A percentile compares a stretch with the other conserved stretches of the same genome.
Conservation (phyloP, 179 eudicot species). For the Sideroxylon spinosum region DNA sequence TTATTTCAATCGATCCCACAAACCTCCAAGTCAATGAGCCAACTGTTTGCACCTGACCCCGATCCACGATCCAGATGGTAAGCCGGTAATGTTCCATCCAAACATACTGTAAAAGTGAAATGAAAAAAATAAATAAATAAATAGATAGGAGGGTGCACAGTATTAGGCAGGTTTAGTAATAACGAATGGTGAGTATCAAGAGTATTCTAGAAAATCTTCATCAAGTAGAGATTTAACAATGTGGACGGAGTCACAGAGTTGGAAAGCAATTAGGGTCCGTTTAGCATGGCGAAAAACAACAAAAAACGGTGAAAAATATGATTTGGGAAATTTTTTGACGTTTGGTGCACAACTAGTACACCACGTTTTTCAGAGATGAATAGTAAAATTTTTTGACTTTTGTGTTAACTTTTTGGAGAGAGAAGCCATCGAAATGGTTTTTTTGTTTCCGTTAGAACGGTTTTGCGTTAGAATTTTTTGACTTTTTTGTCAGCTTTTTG, state of each 20-base stretch:
- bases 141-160: neutral
- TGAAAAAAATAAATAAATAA: neutral
- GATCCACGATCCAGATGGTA: constrained; percentile 79
- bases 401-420: no score
- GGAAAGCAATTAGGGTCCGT: neutral
- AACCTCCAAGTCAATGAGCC: constrained; percentile 91
- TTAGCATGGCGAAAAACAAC: no score
- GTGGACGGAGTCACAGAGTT: neutral
- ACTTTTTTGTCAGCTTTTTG: no score
- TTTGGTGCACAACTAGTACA: no score
- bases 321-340: no score
- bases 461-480: no score
- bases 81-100: constrained; percentile 89
- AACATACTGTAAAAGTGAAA: constrained; percentile 58
- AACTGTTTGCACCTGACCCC: constrained; percentile 85
- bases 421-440: no score
- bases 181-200: neutral
- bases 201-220: neutral
- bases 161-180: neutral
- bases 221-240: neutral
- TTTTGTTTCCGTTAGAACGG: no score
- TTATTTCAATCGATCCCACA: constrained; percentile 14
- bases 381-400: no score
- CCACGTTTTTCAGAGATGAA: no score
- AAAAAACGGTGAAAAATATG: no score